A percentile compares a stretch with the other conserved stretches of the same genome.
Evolutionary conservation across 495 filamentous ascomycete genomes (phyloP).

Genomic region (Daldinia bambusicola): DNA sequence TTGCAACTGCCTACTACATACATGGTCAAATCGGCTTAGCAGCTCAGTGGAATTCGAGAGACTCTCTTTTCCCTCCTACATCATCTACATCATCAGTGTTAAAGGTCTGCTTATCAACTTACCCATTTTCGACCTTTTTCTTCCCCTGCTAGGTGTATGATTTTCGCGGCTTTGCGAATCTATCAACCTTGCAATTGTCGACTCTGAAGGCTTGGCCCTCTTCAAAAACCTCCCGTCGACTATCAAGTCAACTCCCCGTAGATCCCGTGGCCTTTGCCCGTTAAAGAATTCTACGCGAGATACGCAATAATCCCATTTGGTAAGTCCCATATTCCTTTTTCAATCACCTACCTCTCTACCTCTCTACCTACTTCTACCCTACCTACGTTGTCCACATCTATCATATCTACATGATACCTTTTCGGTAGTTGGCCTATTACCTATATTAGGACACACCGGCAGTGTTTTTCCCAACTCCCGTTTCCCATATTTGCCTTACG

Average conservation of each 20-base stretch:
- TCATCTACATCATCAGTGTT: too few species aligned
- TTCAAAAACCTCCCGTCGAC: conserved; percentile 11
- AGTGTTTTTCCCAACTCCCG: not conserved
- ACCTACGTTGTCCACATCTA: not conserved
- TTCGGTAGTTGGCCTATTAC: conserved; percentile 2
- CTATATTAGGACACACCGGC: not conserved
- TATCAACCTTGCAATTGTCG: not conserved
- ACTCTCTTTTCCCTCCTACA: not conserved
- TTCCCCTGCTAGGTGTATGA: not conserved
- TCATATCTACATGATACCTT: not conserved
- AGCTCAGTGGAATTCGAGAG: not conserved
- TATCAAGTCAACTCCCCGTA: conserved; percentile 18
- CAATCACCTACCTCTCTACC: not conserved
- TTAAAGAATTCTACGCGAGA: conserved; percentile 42
- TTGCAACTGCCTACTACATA: not conserved
- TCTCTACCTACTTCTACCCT: not conserved
- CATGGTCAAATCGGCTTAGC: too few species aligned
- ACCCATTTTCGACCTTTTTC: not conserved
- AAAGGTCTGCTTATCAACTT: too few species aligned
- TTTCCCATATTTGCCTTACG: conserved; percentile 12
- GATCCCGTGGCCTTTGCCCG: conserved; percentile 16
- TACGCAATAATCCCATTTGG: conserved; percentile 19
- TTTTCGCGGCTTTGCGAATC: conserved; percentile 7
- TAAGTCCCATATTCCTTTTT: conserved; percentile 20
- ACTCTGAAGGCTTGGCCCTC: conserved; percentile 3